These are phyloP conservation scores for Paraphaeosphaeria sporulosa DNA, from an alignment of 2,329 filamentous ascomycete species.

Conservation along the genomic window DNA sequence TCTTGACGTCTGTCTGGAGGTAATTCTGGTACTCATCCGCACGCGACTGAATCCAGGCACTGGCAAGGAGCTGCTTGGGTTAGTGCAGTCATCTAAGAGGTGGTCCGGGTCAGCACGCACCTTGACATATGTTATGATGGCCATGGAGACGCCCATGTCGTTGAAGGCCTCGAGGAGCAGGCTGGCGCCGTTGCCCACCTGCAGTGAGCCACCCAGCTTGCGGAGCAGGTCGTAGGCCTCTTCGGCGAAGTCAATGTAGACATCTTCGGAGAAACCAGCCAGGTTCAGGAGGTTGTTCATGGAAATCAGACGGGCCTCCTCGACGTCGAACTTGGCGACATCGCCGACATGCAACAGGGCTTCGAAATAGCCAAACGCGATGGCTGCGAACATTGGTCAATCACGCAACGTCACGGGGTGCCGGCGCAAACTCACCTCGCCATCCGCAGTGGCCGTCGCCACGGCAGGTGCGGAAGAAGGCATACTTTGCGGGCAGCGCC, in stretches of 20 bases:
- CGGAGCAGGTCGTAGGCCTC: slow-evolving; percentile 74
- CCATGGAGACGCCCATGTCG: slow-evolving; percentile 69
- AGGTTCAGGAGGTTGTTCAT: slow-evolving; percentile 74
- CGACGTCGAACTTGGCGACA: slow-evolving; percentile 69
- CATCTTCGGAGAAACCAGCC: slow-evolving; percentile 71
- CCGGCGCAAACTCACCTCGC: slow-evolving; percentile 76
- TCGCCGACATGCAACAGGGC: slow-evolving; percentile 75
- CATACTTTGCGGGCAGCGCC: slow-evolving; percentile 83
- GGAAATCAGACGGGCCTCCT: slow-evolving; percentile 74
- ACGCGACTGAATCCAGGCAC: slow-evolving; percentile 82
- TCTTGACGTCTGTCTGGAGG: slow-evolving; percentile 66
- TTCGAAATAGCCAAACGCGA: slow-evolving; percentile 94
- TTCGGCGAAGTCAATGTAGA: slow-evolving; percentile 85
- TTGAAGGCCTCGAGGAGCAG: slow-evolving; percentile 76
- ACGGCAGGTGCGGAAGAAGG: slow-evolving; percentile 84
- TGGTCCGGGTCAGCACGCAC: slow-evolving; percentile 48
- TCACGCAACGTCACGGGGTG: slow-evolving; percentile 14
- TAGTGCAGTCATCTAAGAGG: slow-evolving; percentile 10
- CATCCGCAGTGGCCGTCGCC: slow-evolving; percentile 97
- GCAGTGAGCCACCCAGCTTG: slow-evolving; percentile 67
- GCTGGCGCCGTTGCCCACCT: slow-evolving; percentile 56
- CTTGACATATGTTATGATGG: slow-evolving; percentile 84
- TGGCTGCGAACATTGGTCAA: slow-evolving; percentile 65
- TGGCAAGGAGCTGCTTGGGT: slow-evolving; percentile 73
- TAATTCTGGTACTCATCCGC: slow-evolving; percentile 75